phyloP scores from a whole-genome alignment of 2,329 filamentous ascomycete species.

The Shiraia bambusicola region DNA sequence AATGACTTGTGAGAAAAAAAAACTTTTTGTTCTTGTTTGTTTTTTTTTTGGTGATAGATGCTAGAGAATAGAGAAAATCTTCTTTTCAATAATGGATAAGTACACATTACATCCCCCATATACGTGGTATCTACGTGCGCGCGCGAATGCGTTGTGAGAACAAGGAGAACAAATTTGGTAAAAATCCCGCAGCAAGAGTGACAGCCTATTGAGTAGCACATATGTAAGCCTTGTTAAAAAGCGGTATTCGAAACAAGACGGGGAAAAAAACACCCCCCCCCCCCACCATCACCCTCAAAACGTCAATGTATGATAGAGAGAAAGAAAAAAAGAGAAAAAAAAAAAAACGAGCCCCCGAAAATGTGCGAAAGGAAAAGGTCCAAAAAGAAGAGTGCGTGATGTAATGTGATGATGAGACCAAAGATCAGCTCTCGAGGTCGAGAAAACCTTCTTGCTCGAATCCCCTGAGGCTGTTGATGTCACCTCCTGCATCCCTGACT shows the following conservation, averaged over 20 bases:
- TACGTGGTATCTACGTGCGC: constrained; percentile 7
- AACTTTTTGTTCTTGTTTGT: too few species aligned
- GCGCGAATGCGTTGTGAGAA: background rate
- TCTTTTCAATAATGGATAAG: constrained; percentile 8
- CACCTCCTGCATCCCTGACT: constrained; percentile 70
- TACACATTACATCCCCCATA: constrained; percentile 16
- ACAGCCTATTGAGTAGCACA: too few species aligned
- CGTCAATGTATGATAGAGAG: too few species aligned
- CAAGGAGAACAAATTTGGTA: background rate
- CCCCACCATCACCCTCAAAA: background rate
- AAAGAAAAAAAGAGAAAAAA: too few species aligned
- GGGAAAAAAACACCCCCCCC: background rate
- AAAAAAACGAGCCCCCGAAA: too few species aligned
- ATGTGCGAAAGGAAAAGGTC: too few species aligned
- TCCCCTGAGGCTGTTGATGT: constrained; percentile 50
- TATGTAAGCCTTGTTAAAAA: too few species aligned
- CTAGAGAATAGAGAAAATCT: too few species aligned
- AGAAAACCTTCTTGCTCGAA: constrained; percentile 48
- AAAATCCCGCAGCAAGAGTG: background rate
- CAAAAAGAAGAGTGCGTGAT: too few species aligned
- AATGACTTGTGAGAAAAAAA: too few species aligned
- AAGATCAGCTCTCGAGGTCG: constrained; percentile 19
- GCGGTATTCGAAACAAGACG: background rate
- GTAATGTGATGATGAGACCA: background rate
- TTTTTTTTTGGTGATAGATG: too few species aligned